Percentiles rank a stretch among this genome's conserved stretches.
These are phyloP conservation scores for Epichloe glyceriae DNA, from an alignment of 2,329 filamentous ascomycete species.

Conservation along the genomic window DNA sequence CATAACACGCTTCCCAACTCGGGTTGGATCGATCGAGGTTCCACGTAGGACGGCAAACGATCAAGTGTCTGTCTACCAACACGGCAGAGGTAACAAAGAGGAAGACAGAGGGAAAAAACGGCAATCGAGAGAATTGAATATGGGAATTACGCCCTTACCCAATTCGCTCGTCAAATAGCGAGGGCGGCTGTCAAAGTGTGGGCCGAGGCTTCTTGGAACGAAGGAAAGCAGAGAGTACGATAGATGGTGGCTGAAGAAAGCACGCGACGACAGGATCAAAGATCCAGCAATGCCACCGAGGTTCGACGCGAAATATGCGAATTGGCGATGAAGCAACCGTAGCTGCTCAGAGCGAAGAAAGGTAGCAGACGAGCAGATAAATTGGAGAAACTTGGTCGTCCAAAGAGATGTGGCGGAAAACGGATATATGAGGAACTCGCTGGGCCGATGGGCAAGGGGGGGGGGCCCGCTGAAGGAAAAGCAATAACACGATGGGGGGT, in stretches of 20 bases:
- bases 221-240: neutral
- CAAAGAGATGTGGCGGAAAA: conserved; percentile 11
- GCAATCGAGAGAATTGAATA: neutral
- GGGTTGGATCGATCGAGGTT: neutral
- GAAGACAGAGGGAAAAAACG: neutral
- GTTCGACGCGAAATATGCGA: neutral
- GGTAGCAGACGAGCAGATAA: neutral
- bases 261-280: neutral
- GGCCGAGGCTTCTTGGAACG: neutral
- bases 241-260: neutral
- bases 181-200: neutral
- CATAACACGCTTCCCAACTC: neutral
- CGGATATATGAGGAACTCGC: conserved; percentile 15
- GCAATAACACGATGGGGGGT: conserved; percentile 4
- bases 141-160: neutral
- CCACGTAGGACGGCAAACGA: neutral
- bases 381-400: neutral
- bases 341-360: neutral
- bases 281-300: neutral
- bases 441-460: conserved; percentile 6
- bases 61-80: neutral
- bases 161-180: neutral
- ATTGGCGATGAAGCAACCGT: neutral
- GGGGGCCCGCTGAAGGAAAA: conserved; percentile 1
- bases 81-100: neutral